Evolutionary conservation across 139 green algal species (phyloP).

Genomic region (Chlorella sp.): DNA sequence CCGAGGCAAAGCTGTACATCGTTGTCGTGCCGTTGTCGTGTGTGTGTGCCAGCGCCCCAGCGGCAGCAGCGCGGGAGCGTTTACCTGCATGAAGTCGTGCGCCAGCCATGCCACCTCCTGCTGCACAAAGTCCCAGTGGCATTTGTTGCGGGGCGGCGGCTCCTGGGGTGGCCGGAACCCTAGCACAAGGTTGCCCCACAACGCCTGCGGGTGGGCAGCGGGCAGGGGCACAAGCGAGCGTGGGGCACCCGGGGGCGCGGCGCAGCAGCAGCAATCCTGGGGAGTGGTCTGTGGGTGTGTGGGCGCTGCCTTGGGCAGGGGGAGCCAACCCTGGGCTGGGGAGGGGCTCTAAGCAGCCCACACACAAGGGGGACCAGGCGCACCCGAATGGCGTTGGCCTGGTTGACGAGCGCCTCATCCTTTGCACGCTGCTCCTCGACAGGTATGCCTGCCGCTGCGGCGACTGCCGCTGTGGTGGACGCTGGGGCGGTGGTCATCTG

Average conservation of each 20-base stretch:
- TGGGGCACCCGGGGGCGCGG: not conserved
- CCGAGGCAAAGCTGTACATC: not conserved
- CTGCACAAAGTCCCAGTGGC: conserved; percentile 39
- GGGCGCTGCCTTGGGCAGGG: not conserved
- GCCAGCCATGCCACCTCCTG: conserved; percentile 32
- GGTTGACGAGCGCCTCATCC: conserved; percentile 23
- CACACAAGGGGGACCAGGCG: not conserved
- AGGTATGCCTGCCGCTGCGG: no score
- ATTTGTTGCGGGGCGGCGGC: conserved; percentile 17
- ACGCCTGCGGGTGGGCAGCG: conserved; percentile 5
- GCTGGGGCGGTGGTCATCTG: no score
- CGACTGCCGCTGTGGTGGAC: no score
- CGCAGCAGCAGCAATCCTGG: not conserved
- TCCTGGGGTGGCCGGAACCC: conserved; percentile 23
- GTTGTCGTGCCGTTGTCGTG: not conserved
- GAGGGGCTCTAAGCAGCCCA: not conserved
- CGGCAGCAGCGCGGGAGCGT: not conserved
- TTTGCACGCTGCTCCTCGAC: conserved; percentile 1
- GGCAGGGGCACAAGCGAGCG: no score
- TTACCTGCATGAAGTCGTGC: conserved; percentile 35
- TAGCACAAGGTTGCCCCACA: conserved; percentile 18
- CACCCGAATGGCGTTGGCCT: conserved; percentile 14
- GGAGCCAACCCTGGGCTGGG: conserved; percentile 1
- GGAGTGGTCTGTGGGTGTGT: not conserved
- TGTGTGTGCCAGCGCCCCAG: not conserved